Percentiles rank a stretch among this genome's conserved stretches.
Evolutionary conservation across 768 basidiomycete species (phyloP).

Genomic region (Auricularia heimuer): DNA sequence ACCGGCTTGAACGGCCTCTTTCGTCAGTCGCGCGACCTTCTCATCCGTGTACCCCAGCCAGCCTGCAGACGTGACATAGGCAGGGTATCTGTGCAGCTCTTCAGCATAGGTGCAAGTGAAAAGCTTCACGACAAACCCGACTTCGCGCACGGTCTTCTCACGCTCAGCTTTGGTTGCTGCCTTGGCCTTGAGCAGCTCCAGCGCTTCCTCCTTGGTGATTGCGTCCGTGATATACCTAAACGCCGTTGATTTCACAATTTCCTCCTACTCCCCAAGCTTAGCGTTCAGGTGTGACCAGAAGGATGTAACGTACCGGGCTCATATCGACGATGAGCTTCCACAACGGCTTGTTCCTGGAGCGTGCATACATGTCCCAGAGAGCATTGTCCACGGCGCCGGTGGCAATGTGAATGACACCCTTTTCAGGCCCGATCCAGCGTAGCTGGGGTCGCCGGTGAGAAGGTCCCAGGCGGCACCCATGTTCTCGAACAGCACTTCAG

Average conservation of each 20-base stretch:
- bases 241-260: constrained; percentile 62
- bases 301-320: constrained; percentile 43
- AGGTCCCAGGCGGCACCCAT: constrained; percentile 91
- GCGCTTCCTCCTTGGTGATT: constrained; percentile 83
- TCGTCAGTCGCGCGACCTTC: constrained; percentile 78
- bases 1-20: constrained; percentile 72
- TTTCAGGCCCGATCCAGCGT: constrained; percentile 92
- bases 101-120: not conserved
- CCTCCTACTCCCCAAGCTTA: constrained; percentile 40
- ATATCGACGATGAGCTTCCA: constrained; percentile 95
- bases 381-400: constrained; percentile 86
- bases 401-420: constrained; percentile 90
- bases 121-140: constrained; percentile 37
- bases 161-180: constrained; percentile 69
- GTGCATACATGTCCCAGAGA: constrained; percentile 88
- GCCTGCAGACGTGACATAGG: constrained; percentile 87
- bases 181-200: constrained; percentile 68
- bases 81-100: constrained; percentile 56
- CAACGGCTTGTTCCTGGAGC: constrained; percentile 69
- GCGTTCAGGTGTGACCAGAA: too few species aligned
- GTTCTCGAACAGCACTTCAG: constrained; percentile 71
- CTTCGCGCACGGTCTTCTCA: constrained; percentile 60
- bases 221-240: constrained; percentile 92
- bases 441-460: constrained; percentile 79
- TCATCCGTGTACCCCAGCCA: constrained; percentile 94